phyloP scores from a whole-genome alignment of 306 rosid species.

The Sesbania bispinosa region DNA sequence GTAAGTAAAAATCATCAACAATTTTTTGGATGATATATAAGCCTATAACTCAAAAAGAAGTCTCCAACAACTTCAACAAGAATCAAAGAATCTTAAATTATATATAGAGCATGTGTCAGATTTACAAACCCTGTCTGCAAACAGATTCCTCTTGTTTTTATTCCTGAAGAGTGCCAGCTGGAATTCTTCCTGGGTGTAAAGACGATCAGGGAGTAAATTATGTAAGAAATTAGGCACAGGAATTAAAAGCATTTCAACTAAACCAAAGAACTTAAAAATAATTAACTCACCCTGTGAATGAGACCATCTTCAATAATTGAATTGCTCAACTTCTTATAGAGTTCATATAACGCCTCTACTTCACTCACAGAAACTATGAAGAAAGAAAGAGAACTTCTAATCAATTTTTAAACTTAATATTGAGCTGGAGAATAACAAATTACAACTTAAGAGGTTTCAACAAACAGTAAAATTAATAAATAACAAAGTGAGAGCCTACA shows the following conservation, averaged over 20 bases:
- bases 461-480: too few relatives aligned
- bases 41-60: neutral
- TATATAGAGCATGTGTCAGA: neutral
- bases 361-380: conserved; percentile 70
- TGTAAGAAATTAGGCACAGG: neutral
- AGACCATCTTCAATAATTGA: conserved; percentile 72
- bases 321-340: conserved; percentile 79
- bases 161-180: conserved; percentile 86
- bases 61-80: neutral
- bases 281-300: conserved; percentile 68
- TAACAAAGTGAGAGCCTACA: too few relatives aligned
- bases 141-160: conserved; percentile 57
- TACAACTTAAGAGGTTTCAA: too few relatives aligned
- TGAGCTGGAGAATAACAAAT: neutral
- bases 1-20: conserved; percentile 18
- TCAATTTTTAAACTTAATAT: neutral
- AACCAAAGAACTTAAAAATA: neutral
- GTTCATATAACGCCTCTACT: conserved; percentile 77
- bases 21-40: neutral
- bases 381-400: neutral
- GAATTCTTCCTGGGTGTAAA: conserved; percentile 73
- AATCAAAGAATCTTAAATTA: neutral
- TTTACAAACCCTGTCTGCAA: conserved; percentile 75
- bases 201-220: neutral
- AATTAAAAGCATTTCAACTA: neutral